Conservation (phyloP, 805 yeast genomes). For the Brettanomyces naardenensis region DNA sequence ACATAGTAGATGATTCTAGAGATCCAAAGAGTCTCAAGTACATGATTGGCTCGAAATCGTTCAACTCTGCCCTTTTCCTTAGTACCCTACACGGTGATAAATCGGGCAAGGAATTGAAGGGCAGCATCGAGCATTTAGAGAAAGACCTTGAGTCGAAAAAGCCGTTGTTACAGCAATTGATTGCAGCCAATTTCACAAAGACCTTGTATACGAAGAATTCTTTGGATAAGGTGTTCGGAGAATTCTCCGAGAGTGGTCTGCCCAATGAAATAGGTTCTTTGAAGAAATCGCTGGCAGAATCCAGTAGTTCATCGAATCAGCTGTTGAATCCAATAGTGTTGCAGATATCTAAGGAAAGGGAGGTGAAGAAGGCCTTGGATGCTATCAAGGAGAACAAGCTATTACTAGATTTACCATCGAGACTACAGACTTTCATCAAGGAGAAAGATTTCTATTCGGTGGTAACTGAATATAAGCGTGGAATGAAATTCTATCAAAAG, state of each 20-base stretch:
- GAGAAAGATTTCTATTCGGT: constrained; percentile 51
- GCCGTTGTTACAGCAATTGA: constrained; percentile 39
- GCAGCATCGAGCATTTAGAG: constrained; percentile 42
- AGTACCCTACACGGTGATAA: constrained; percentile 49
- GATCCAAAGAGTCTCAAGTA: constrained; percentile 32
- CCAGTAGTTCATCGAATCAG: constrained; percentile 42
- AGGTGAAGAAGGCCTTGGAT: constrained; percentile 40
- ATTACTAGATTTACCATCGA: constrained; percentile 51
- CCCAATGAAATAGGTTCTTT: constrained; percentile 12
- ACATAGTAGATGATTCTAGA: constrained; percentile 30
- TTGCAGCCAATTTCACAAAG: constrained; percentile 52
- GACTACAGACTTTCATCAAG: constrained; percentile 33
- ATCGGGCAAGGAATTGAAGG: constrained; percentile 40
- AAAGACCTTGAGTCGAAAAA: constrained; percentile 40
- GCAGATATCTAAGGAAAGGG: constrained; percentile 38
- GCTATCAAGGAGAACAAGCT: constrained; percentile 44
- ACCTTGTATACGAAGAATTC: constrained; percentile 60
- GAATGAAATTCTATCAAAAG: constrained; percentile 21
- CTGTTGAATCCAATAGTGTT: constrained; percentile 53
- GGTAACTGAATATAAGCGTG: constrained; percentile 48
- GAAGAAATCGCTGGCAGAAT: constrained; percentile 35
- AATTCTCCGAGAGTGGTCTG: constrained; percentile 31
- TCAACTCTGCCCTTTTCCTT: constrained; percentile 49
- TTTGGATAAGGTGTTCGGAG: constrained; percentile 51
- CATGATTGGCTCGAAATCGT: constrained; percentile 48